These are phyloP conservation scores for Apiospora sp. DNA, from an alignment of 2,329 filamentous ascomycete species.

Conservation along the genomic window DNA sequence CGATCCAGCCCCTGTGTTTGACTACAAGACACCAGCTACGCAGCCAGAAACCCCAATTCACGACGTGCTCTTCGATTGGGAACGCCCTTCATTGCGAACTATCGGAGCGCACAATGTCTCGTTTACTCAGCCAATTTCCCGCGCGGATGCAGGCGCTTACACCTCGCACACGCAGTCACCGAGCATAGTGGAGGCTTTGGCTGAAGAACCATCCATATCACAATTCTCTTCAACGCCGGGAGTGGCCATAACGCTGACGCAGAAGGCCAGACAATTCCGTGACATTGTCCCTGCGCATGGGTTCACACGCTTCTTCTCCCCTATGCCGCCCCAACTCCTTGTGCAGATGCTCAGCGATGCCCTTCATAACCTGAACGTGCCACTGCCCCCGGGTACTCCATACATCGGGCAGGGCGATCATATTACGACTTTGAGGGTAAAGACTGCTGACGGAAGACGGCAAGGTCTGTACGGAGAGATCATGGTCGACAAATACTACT, in stretches of 20 bases:
- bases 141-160: conserved; percentile 46
- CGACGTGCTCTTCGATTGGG: conserved; percentile 87
- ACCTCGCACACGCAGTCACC: conserved; percentile 43
- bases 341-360: conserved; percentile 82
- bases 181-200: conserved; percentile 68
- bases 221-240: conserved; percentile 85
- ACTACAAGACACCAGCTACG: conserved; percentile 73
- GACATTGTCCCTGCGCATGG: conserved; percentile 91
- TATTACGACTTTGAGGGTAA: conserved; percentile 73
- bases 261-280: conserved; percentile 85
- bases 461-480: conserved; percentile 80
- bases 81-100: conserved; percentile 71
- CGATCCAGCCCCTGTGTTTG: conserved; percentile 57
- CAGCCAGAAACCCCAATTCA: conserved; percentile 82
- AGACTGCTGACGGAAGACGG: conserved; percentile 74
- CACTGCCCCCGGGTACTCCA: conserved; percentile 62
- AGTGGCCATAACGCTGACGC: conserved; percentile 84
- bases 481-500: conserved; percentile 70
- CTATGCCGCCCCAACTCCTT: conserved; percentile 76
- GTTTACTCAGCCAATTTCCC: conserved; percentile 58
- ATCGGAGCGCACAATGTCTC: conserved; percentile 52
- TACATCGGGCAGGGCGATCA: conserved; percentile 59
- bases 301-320: conserved; percentile 91
- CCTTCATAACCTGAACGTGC: conserved; percentile 85
- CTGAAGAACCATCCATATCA: conserved; percentile 84